phyloP scores from a whole-genome alignment of 192 early-diverging fungal species.

The Coemansia sp. region DNA sequence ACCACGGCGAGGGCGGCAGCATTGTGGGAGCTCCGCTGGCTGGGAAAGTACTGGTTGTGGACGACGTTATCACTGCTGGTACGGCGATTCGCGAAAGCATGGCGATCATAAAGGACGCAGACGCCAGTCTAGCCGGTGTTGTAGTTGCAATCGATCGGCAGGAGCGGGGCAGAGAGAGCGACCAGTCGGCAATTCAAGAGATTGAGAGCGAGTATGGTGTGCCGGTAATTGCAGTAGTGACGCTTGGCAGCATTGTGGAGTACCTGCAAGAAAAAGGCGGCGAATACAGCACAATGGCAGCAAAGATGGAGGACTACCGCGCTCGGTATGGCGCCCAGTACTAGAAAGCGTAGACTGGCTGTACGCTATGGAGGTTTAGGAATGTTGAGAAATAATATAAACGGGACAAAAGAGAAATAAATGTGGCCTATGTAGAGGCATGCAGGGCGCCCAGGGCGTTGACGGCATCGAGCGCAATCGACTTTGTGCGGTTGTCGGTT shows the following conservation, averaged over 20 bases:
- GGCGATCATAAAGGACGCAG: constrained; percentile 70
- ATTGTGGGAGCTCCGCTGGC: constrained; percentile 87
- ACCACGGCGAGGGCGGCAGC: constrained; percentile 96
- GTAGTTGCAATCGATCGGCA: constrained; percentile 92
- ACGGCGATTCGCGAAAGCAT: constrained; percentile 96
- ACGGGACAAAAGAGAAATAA: neutral
- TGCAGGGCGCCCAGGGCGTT: constrained; percentile 29
- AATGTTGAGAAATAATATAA: no score
- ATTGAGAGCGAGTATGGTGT: constrained; percentile 78
- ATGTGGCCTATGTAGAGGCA: neutral
- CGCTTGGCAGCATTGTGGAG: constrained; percentile 81
- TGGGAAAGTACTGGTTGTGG: constrained; percentile 80
- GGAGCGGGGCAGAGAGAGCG: constrained; percentile 72
- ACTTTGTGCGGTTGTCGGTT: constrained; percentile 87
- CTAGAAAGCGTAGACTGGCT: neutral
- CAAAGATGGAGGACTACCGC: constrained; percentile 78
- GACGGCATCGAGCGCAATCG: constrained; percentile 53
- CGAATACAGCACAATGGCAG: constrained; percentile 54
- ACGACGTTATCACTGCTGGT: constrained; percentile 99
- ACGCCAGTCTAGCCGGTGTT: constrained; percentile 78
- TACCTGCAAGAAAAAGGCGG: constrained; percentile 70
- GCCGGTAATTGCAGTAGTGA: constrained; percentile 85
- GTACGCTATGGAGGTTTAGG: no score
- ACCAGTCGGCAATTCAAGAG: constrained; percentile 87
- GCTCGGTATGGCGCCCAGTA: constrained; percentile 76